Percentiles rank a stretch among this genome's conserved stretches.
Evolutionary conservation across 2,329 filamentous ascomycete genomes (phyloP).

Genomic region (Phialocephala sp.): DNA sequence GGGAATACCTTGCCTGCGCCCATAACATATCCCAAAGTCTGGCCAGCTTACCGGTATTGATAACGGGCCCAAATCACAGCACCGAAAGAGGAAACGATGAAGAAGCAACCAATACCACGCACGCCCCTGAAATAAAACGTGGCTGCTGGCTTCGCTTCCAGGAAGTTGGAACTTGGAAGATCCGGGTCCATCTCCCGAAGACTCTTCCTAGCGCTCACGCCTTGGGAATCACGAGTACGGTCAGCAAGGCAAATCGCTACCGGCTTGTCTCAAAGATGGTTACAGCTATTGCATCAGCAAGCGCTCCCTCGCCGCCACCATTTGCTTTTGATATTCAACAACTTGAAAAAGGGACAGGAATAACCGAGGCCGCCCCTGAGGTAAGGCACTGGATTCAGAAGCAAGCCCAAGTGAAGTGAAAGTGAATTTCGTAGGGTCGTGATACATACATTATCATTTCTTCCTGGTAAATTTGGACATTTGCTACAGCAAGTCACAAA

Average conservation of each 20-base stretch:
- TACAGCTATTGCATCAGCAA: background rate
- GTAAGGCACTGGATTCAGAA: background rate
- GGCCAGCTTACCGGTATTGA: background rate
- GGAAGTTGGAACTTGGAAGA: background rate
- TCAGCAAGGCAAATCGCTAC: background rate
- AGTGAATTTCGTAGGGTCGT: background rate
- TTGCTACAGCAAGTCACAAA: background rate
- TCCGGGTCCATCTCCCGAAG: background rate
- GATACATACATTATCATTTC: slow-evolving; percentile 10
- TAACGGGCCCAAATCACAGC: background rate
- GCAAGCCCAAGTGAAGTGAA: background rate
- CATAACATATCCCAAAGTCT: background rate
- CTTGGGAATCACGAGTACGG: background rate
- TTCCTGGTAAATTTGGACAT: background rate
- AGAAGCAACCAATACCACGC: background rate
- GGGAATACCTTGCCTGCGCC: background rate
- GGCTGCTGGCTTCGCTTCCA: background rate
- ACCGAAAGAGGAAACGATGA: background rate
- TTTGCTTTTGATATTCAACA: background rate
- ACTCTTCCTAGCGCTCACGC: background rate
- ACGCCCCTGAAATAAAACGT: background rate
- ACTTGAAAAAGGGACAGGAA: background rate
- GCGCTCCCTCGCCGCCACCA: background rate
- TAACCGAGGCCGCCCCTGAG: background rate
- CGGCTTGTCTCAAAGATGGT: background rate